Evolutionary conservation across 305 asterid species (phyloP), one percentile per base, ranked within the genome.

Genomic region (Caryopteris hybrid): DNA sequence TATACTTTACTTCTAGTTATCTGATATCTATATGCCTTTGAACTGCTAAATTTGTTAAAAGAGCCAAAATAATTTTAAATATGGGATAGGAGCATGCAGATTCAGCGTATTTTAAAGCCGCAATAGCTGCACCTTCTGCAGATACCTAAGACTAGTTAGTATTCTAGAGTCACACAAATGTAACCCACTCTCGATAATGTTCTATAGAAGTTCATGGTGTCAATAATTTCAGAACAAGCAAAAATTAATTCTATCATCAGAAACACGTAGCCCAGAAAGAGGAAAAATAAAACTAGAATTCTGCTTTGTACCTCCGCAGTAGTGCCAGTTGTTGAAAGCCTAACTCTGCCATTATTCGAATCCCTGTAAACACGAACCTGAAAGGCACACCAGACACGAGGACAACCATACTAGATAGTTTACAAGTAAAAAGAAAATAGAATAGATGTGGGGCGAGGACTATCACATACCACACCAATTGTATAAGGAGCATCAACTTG

Each of bases 401-500:
- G 53, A 68, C 38, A 74, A 47, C 17, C 63, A 16, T 27, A 43
- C 36, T 8, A 70, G 45, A 29, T 43, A 43, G 13, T 48, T 20
- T 41, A 31, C 36, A 18, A 39, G 56, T n/a, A 61, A 43, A 73
- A 33, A 55, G 33, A 53, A 67, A 60, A 33, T 61, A 61, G 51
- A 34, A 45, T 10, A 69, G 13, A 66, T 23, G 29, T 36, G 48
- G 27, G 63, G 62, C 18, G 53, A 66, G 47, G 27, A 67, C 14
- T 13, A 77, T 21, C 48, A 72, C 95, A n/a, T 84, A 90, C 99
- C 85, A 94, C 95, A 41, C 96, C 97, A 53, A 94, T 89, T 20
- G 88, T 90, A 76, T 71, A 84, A 71, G 89, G 92, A 74, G 84
- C 90, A 68, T 87, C 89, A 82, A 60, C 85, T 74, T 90, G 99